These are phyloP conservation scores for Fusarium denticulatum DNA, from an alignment of 2,329 filamentous ascomycete species.

Conservation along the genomic window DNA sequence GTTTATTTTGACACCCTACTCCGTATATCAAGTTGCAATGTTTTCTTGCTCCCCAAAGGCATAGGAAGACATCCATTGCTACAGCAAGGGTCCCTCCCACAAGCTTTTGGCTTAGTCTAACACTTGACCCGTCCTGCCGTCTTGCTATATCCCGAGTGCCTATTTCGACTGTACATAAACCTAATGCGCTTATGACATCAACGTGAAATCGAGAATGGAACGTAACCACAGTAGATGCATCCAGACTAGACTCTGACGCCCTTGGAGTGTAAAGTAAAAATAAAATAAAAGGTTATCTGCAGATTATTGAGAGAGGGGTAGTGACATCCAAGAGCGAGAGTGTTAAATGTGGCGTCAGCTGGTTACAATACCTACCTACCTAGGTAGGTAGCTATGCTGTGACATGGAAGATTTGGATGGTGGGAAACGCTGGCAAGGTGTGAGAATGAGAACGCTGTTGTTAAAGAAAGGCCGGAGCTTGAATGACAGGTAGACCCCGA, in stretches of 20 bases:
- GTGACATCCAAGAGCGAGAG: not conserved
- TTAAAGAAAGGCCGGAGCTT: not conserved
- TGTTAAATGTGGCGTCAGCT: not conserved
- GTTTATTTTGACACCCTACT: not conserved
- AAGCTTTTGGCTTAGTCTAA: not conserved
- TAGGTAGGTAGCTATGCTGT: not conserved
- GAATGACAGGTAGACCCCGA: not conserved
- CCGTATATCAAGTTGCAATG: not conserved
- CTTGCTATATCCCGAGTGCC: not conserved
- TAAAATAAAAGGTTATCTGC: not conserved
- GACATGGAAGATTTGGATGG: not conserved
- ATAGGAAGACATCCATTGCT: not conserved
- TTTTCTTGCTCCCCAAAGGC: not conserved
- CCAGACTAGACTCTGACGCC: slow-evolving; percentile 10
- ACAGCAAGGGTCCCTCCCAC: not conserved
- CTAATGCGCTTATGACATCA: not conserved
- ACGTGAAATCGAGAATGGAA: slow-evolving; percentile 14
- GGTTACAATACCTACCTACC: not conserved
- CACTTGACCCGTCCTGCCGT: not conserved
- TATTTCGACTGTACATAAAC: not conserved
- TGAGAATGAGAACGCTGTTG: not conserved
- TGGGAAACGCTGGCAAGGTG: not conserved
- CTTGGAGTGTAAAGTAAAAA: not conserved
- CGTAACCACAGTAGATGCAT: not conserved
- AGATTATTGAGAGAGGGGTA: slow-evolving; percentile 3